Percentiles rank a stretch among this genome's conserved stretches.
Evolutionary conservation across 257 asterid species (phyloP).

Genomic region (Haberlea rhodopensis): DNA sequence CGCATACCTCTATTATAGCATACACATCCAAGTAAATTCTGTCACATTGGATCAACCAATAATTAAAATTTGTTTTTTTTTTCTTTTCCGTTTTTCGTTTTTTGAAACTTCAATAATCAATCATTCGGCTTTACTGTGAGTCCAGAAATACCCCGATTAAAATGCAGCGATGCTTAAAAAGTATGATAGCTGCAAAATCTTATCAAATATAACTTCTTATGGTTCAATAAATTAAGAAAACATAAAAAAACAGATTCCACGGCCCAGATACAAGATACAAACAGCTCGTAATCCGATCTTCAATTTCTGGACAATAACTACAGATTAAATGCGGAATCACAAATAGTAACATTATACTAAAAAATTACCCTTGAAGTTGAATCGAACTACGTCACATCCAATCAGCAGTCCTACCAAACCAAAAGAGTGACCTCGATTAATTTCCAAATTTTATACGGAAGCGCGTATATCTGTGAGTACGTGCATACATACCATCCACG

Average conservation of each 20-base stretch:
- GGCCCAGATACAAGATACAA: neutral
- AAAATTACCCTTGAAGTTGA: neutral
- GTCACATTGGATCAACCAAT: slow-evolving; percentile 19
- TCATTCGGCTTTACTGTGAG: slow-evolving; percentile 4
- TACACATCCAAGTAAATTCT: slow-evolving; percentile 32
- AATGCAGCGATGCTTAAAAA: neutral
- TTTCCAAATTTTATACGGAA: neutral
- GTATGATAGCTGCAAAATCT: neutral
- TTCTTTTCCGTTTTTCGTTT: neutral
- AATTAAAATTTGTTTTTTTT: too few relatives aligned
- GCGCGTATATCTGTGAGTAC: slow-evolving; percentile 5
- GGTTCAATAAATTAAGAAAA: neutral
- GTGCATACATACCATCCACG: slow-evolving; percentile 9
- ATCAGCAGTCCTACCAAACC: neutral
- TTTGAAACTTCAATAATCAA: neutral
- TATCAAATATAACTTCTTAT: neutral
- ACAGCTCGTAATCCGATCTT: slow-evolving; percentile 20
- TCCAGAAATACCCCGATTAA: neutral
- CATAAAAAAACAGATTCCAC: neutral
- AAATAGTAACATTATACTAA: neutral
- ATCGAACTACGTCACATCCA: slow-evolving; percentile 4
- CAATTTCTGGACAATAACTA: neutral
- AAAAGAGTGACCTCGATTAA: neutral
- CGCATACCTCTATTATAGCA: slow-evolving; percentile 37
- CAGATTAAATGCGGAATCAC: slow-evolving; percentile 10